These are phyloP conservation scores for Syncephalis fuscata DNA, from an alignment of 371 early-diverging fungal species.

Conservation along the genomic window DNA sequence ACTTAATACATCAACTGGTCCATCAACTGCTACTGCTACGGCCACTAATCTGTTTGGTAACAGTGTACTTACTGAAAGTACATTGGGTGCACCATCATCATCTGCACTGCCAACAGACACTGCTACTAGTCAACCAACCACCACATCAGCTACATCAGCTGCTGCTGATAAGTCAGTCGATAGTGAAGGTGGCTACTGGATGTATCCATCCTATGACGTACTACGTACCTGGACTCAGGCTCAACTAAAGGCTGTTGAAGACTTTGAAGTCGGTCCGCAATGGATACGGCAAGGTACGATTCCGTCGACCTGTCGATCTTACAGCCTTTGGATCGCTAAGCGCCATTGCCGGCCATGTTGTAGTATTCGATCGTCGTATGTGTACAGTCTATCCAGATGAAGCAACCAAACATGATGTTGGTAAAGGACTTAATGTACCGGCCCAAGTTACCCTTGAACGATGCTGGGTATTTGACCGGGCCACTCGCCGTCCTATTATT, in stretches of 20 bases:
- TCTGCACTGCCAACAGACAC: neutral
- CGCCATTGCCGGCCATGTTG: conserved; percentile 65
- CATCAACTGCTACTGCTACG: neutral
- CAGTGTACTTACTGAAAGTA: neutral
- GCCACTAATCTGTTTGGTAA: neutral
- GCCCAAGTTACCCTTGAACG: conserved; percentile 59
- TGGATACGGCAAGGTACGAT: conserved; percentile 59
- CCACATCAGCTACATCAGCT: neutral
- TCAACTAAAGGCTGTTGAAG: conserved; percentile 48
- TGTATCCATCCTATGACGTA: conserved; percentile 37
- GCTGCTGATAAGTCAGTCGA: neutral
- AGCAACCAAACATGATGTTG: conserved; percentile 53
- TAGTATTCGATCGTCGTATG: conserved; percentile 45
- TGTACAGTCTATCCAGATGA: conserved; percentile 76
- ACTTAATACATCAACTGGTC: neutral
- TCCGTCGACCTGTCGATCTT: conserved; percentile 69
- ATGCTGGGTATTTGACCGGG: conserved; percentile 70
- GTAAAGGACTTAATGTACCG: conserved; percentile 74
- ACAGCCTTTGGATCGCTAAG: conserved; percentile 32
- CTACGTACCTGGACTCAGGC: conserved; percentile 34
- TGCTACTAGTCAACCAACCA: neutral
- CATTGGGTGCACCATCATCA: neutral
- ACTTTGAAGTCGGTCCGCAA: conserved; percentile 56
- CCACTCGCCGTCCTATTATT: conserved; percentile 42
- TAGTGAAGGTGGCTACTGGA: conserved; percentile 33